phyloP scores from a whole-genome alignment of 805 yeast genomes.

The Myxozyma vanderwaltii region DNA sequence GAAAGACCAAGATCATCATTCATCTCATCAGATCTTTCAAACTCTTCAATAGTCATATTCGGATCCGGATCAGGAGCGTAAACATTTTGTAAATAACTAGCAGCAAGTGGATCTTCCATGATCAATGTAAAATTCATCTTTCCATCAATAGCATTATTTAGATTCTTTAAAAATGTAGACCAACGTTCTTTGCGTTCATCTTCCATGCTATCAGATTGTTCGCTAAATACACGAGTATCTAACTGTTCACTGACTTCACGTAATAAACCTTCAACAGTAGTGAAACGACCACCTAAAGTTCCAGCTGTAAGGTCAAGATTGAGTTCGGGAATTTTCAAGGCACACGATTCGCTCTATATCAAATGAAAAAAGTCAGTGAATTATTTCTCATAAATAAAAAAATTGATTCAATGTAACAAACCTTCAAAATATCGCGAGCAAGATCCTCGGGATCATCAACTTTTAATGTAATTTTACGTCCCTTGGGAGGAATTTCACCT shows the following conservation, averaged over 20 bases:
- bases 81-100: conserved; percentile 95
- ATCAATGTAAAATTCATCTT: conserved; percentile 76
- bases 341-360: conserved; percentile 74
- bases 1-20: conserved; percentile 87
- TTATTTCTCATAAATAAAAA: not conserved
- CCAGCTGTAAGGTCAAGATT: conserved; percentile 91
- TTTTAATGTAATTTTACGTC: conserved; percentile 68
- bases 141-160: conserved; percentile 81
- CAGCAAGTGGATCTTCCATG: conserved; percentile 94
- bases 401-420: not conserved
- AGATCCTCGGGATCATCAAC: conserved; percentile 91
- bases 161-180: conserved; percentile 71
- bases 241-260: conserved; percentile 88
- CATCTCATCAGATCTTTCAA: conserved; percentile 83
- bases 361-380: not conserved
- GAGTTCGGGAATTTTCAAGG: conserved; percentile 81
- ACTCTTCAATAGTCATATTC: conserved; percentile 87
- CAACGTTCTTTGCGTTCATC: conserved; percentile 75
- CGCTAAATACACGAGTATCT: conserved; percentile 77
- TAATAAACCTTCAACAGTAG: conserved; percentile 92
- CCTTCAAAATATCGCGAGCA: conserved; percentile 89
- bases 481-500: conserved; percentile 88
- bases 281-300: conserved; percentile 96
- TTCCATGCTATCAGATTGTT: conserved; percentile 91
- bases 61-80: conserved; percentile 99